phyloP scores from a whole-genome alignment of 192 early-diverging fungal genomes.

The Coemansia sp. region DNA sequence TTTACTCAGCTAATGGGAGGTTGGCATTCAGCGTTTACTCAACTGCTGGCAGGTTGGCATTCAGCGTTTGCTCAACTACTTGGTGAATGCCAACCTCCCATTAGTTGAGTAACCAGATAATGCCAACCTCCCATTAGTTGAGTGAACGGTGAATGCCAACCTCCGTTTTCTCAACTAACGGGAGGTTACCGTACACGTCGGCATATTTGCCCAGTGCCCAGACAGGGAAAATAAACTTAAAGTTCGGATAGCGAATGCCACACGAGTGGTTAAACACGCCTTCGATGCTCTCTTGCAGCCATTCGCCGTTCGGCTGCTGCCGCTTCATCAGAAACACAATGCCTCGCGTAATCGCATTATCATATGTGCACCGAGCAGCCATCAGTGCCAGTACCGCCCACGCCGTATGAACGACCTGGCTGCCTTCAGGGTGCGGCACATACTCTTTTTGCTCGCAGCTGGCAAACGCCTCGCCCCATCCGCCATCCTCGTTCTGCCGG shows the following conservation, averaged over 20 bases:
- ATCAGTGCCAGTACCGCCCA: constrained; percentile 86
- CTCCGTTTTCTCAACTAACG: constrained; percentile 21
- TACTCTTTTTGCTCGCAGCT: constrained; percentile 52
- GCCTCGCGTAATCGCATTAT: constrained; percentile 63
- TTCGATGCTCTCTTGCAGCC: constrained; percentile 96
- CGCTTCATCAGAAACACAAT: constrained; percentile 73
- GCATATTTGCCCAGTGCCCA: constrained; percentile 90
- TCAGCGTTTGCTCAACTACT: no score
- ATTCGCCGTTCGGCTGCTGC: constrained; percentile 90
- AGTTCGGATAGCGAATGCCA: constrained; percentile 87
- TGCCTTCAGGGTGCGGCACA: constrained; percentile 54
- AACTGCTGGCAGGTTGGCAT: not conserved
- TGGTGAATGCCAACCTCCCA: no score
- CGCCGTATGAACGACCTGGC: constrained; percentile 91
- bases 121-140: no score
- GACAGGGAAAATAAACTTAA: constrained; percentile 88
- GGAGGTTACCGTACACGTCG: constrained; percentile 65
- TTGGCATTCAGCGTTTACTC: no score
- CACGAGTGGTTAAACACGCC: constrained; percentile 97
- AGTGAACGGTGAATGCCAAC: no score
- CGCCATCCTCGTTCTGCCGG: constrained; percentile 88
- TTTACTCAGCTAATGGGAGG: no score
- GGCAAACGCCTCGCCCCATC: constrained; percentile 96
- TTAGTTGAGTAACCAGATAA: no score
- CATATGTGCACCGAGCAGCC: constrained; percentile 83